Base-by-base conservation (phyloP, 176 grass and related monocot species). In the Carex cristatella region DNA sequence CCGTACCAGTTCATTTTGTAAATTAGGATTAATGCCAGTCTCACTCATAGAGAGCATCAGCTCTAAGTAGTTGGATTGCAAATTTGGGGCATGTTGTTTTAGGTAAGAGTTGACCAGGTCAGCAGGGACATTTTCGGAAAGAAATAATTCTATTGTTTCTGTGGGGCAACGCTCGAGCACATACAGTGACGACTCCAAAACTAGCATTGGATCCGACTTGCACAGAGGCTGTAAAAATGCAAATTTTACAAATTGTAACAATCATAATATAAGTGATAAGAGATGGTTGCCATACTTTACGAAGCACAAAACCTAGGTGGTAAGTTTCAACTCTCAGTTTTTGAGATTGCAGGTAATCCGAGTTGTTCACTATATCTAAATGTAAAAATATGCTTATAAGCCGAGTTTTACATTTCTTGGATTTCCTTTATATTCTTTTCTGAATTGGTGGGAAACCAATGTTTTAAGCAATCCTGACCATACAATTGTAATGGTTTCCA, bases 91-190 rank as follows among this genome's bases (percentile, higher is more conserved):
- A 92, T 99, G 88, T 23, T 99, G 93, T 86, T 99, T 99, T 85
- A 99, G 86, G 84, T 99, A 99, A 86, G 96, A 99, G 88, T 99
- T 99, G 71, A 99, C 93, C 88, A 99, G 88, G 89, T 99, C 93
- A 64, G 96, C 93, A 35, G 96, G 93, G 87, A 99, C 87, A 87
- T 99, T 99, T 99, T 94, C 93, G 61, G 90, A 95, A 69, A 99
- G 92, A 89, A 99, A 95, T n/a, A 99, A 89, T 77, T 99, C 90
- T 85, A 99, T 99, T 67, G 93, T 99, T 38, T 99, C 93, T 74
- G 87, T 92, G 19, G 96, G 90, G 37, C 92, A 95, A 69, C 87
- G 86, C 85, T 99, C 96, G 67, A 99, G 93, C 55, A 95, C 89
- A 65, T 94, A 91, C 84, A 99, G 85, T 33, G 96, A 95, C 64